phyloP scores from a whole-genome alignment of 768 basidiomycete species.

The Serpula lacrymans region DNA sequence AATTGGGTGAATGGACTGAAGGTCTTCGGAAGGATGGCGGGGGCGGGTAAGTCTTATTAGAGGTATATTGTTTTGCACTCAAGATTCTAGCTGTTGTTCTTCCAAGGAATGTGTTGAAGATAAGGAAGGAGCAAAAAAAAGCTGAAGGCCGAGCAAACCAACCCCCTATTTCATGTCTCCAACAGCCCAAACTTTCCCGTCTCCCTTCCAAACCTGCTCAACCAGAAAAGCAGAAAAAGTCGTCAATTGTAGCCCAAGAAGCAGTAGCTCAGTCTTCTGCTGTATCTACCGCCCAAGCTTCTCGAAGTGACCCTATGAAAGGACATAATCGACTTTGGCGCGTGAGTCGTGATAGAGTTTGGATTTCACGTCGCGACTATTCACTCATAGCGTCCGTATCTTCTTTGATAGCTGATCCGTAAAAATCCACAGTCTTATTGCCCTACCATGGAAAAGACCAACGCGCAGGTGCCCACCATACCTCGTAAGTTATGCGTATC shows the following conservation, averaged over 20 bases:
- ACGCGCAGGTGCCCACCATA: too few species aligned
- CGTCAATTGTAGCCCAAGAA: constrained; percentile 1
- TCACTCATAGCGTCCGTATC: too few species aligned
- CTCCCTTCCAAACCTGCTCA: constrained; percentile 6
- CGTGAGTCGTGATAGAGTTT: too few species aligned
- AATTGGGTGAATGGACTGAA: constrained; percentile 49
- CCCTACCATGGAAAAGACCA: too few species aligned
- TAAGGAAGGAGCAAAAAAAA: constrained; percentile 35
- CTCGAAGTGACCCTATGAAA: constrained; percentile 5
- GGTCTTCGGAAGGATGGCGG: constrained; percentile 58
- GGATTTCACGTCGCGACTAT: too few species aligned
- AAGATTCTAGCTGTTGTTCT: neutral
- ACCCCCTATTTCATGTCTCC: constrained; percentile 7
- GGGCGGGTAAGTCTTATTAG: constrained; percentile 47
- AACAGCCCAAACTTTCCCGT: neutral
- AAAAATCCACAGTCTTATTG: too few species aligned
- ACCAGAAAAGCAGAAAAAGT: constrained; percentile 9
- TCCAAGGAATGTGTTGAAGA: constrained; percentile 42
- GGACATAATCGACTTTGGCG: constrained; percentile 8
- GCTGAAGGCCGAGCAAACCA: constrained; percentile 6
- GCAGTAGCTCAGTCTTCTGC: constrained; percentile 3
- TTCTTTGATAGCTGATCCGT: too few species aligned
- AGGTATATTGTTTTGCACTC: constrained; percentile 4
- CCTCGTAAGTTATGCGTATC: too few species aligned
- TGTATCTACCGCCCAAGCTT: constrained; percentile 4